These are phyloP conservation scores for Termitomyces sp. DNA, from an alignment of 1,284 basidiomycete species.

Conservation along the genomic window DNA sequence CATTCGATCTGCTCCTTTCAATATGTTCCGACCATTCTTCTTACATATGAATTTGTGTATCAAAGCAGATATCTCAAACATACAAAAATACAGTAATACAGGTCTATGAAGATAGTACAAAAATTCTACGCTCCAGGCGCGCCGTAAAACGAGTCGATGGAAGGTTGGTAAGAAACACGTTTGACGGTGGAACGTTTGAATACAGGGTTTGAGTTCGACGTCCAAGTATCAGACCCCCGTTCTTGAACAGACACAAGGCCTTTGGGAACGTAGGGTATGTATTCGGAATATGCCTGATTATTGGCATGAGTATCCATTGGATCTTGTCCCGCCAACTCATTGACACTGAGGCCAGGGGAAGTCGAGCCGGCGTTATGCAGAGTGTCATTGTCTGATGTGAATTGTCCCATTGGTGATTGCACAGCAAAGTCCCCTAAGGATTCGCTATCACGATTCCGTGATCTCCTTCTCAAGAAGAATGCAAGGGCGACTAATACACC, in stretches of 20 bases:
- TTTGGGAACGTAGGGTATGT: constrained; percentile 6
- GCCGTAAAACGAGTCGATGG: constrained; percentile 23
- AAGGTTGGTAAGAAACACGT: constrained; percentile 18
- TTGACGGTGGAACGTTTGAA: constrained; percentile 6
- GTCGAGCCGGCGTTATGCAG: constrained; percentile 4
- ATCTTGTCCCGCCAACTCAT: constrained; percentile 15
- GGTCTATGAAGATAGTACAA: not conserved
- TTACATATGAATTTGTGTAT: not conserved
- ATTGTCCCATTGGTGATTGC: constrained; percentile 17
- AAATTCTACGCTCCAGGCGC: constrained; percentile 1
- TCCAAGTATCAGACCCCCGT: constrained; percentile 1
- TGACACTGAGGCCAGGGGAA: constrained; percentile 25
- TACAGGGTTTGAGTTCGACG: not conserved
- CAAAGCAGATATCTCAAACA: not conserved
- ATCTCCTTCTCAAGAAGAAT: constrained; percentile 25
- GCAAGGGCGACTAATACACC: constrained; percentile 22
- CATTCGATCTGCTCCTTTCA: not conserved
- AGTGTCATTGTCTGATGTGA: constrained; percentile 12
- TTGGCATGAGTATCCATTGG: constrained; percentile 25
- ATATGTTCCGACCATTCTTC: not conserved
- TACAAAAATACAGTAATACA: not conserved
- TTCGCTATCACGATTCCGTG: constrained; percentile 21
- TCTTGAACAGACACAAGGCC: constrained; percentile 13
- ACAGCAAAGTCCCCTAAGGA: constrained; percentile 25
- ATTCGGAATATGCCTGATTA: constrained; percentile 1